A percentile compares a stretch with the other conserved stretches of the same genome.
These are phyloP conservation scores for Phytopythium sindhum DNA, from an alignment of 352 stramenopile species.

Conservation along the genomic window DNA sequence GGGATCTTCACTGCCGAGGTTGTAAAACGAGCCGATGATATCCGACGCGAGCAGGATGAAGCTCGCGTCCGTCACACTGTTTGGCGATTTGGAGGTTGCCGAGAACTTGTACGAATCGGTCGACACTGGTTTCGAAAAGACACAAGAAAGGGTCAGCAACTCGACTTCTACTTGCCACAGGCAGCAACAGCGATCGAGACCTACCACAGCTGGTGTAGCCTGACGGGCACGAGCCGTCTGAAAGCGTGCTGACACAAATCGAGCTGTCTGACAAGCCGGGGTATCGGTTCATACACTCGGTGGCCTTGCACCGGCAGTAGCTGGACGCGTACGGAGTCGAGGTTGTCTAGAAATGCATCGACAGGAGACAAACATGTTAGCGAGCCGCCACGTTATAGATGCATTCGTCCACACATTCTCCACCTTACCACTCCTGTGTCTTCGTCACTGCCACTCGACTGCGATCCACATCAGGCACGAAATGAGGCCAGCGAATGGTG, in stretches of 20 bases:
- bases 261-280: slow-evolving; percentile 32
- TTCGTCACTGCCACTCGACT: background rate
- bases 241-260: slow-evolving; percentile 44
- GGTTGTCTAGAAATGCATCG: background rate
- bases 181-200: background rate
- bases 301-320: slow-evolving; percentile 64
- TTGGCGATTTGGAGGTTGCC: slow-evolving; percentile 48
- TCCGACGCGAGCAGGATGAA: slow-evolving; percentile 75
- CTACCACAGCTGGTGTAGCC: slow-evolving; percentile 59
- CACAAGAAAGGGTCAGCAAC: background rate
- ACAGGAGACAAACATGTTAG: background rate
- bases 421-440: background rate
- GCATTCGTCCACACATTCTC: no score
- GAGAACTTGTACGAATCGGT: slow-evolving; percentile 74
- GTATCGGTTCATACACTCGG: slow-evolving; percentile 70
- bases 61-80: slow-evolving; percentile 56
- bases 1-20: slow-evolving; percentile 53
- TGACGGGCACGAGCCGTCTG: slow-evolving; percentile 45
- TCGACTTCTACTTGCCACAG: background rate
- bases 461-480: background rate
- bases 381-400: background rate
- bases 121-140: slow-evolving; percentile 24
- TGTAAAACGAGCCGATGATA: slow-evolving; percentile 69
- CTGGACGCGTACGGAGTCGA: slow-evolving; percentile 46
- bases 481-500: background rate